phyloP scores from a whole-genome alignment of 2,329 filamentous ascomycete species.

The Tolypocladium ophioglossoides region DNA sequence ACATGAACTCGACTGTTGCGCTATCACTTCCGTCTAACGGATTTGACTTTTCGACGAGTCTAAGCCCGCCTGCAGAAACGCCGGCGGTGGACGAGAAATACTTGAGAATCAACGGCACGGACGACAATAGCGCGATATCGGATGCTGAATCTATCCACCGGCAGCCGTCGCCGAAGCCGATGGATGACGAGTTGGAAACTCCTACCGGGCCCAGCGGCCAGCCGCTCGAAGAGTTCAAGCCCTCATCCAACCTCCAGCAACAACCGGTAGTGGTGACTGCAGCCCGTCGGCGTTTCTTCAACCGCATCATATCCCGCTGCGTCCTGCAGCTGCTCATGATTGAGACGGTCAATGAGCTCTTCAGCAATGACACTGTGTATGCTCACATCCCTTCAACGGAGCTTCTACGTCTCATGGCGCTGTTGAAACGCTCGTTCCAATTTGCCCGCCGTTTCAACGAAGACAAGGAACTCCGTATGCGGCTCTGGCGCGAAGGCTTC shows the following conservation, averaged over 20 bases:
- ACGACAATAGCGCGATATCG: conserved; percentile 22
- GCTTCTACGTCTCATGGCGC: conserved; percentile 80
- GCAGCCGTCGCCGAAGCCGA: conserved; percentile 15
- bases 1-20: conserved; percentile 41
- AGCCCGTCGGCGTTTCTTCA: conserved; percentile 90
- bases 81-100: conserved; percentile 40
- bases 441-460: conserved; percentile 98
- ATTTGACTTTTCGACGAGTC: conserved; percentile 34
- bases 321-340: conserved; percentile 98
- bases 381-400: conserved; percentile 83
- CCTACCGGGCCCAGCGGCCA: conserved; percentile 22
- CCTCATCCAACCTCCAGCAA: conserved; percentile 65
- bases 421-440: conserved; percentile 91
- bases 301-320: conserved; percentile 97
- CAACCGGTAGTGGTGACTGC: conserved; percentile 88
- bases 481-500: conserved; percentile 93
- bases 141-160: conserved; percentile 22
- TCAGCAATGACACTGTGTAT: conserved; percentile 94
- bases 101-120: conserved; percentile 48
- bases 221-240: conserved; percentile 77
- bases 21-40: conserved; percentile 43
- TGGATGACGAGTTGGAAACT: conserved; percentile 23
- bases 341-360: conserved; percentile 96
- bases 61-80: conserved; percentile 29
- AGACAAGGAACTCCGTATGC: conserved; percentile 89